Evolutionary conservation across 2,329 filamentous ascomycete species (phyloP), one percentile per base, ranked within the genome.

Genomic region (Rhexocercosporidium sp.): DNA sequence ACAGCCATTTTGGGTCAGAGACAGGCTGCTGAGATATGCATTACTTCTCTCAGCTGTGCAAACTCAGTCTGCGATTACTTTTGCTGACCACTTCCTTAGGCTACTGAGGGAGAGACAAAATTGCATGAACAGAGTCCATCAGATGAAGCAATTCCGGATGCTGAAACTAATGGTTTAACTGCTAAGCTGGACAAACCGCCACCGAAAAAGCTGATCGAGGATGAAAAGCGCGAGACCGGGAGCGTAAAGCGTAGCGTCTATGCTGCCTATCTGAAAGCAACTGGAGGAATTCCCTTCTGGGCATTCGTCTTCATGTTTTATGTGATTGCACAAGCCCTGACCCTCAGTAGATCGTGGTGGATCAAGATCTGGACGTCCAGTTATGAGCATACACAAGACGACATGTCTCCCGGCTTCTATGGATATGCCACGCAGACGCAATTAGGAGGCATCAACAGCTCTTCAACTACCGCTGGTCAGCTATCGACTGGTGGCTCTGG

Each of bases 161-260:
- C 7, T 16, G 39, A 62, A 7, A 64, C 18, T 1, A 63, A 64
- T 54, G 59, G 60, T 9, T 51, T 47, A 3, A 44, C 25, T 6
- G 3, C 49, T 12, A 64, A 66, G 37, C 54, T 47, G 16, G 57
- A 54, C 9, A 68, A 64, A 25, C 49, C 57, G 22, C 20, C 59
- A 1, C 69, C 69, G 53, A 67, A 65, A 49, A 67, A 67, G 29
- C 59, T 69, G 31, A 86, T 92, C 47, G 89, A 93, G 74, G 91
- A 93, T 1, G 92, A 95, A 77, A 82, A 80, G 25, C 85, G 88
- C 59, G 90, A 92, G 74, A 85, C 85, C 60, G 92, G 92, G 1
- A 85, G 88, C 4, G 87, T 94, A 49, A 89, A 89, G 71, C 81
- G 82, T 27, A 82, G 82, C 11, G 84, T 94, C 20, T 94, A 94